These are phyloP conservation scores for Curvularia sp. DNA, from an alignment of 2,329 filamentous ascomycete species.

Conservation along the genomic window DNA sequence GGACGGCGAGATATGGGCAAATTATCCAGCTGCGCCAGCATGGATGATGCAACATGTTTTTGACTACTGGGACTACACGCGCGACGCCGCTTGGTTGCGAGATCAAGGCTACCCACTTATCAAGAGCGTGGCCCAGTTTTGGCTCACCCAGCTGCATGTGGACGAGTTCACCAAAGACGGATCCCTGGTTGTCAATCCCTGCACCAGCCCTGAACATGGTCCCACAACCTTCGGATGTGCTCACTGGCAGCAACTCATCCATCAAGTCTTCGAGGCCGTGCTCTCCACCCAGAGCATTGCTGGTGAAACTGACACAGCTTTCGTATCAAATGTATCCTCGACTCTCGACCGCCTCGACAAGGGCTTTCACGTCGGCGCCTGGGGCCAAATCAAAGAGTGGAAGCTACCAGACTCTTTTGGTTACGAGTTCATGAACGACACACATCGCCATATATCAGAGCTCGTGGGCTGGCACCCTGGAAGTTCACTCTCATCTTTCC, in stretches of 20 bases:
- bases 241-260: slow-evolving; percentile 61
- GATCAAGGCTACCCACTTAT: slow-evolving; percentile 60
- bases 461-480: slow-evolving; percentile 65
- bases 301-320: slow-evolving; percentile 39
- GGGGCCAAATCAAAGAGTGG: slow-evolving; percentile 60
- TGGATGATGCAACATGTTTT: slow-evolving; percentile 69
- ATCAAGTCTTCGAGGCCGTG: slow-evolving; percentile 47
- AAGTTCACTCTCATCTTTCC: slow-evolving; percentile 55
- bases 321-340: slow-evolving; percentile 49
- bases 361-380: slow-evolving; percentile 57
- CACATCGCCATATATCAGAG: slow-evolving; percentile 63
- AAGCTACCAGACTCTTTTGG: slow-evolving; percentile 53
- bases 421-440: slow-evolving; percentile 53
- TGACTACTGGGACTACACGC: slow-evolving; percentile 64
- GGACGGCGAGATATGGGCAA: slow-evolving; percentile 53
- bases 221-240: slow-evolving; percentile 60
- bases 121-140: slow-evolving; percentile 63
- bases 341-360: slow-evolving; percentile 59
- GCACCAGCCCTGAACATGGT: slow-evolving; percentile 65
- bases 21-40: slow-evolving; percentile 58
- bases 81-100: slow-evolving; percentile 55
- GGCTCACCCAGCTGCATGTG: slow-evolving; percentile 61
- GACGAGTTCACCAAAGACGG: slow-evolving; percentile 60
- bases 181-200: slow-evolving; percentile 64
- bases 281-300: slow-evolving; percentile 29